A percentile compares a stretch with the other conserved stretches of the same genome.
phyloP scores from a whole-genome alignment of 208 protist genomes.

The Crithidia bombi region DNA sequence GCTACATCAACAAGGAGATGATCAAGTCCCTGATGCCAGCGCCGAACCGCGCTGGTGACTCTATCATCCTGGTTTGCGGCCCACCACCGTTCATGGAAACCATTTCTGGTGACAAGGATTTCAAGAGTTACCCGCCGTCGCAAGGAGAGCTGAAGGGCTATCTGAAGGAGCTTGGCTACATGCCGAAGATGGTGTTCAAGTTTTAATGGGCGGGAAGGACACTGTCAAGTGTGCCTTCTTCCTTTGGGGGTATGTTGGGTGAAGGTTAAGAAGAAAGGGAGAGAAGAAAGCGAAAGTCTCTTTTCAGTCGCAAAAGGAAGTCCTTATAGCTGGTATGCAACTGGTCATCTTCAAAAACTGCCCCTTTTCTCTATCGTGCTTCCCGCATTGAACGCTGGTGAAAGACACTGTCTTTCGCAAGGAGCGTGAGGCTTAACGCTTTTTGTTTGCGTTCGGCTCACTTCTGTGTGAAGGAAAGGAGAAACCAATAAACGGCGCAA shows the following conservation, averaged over 20 bases:
- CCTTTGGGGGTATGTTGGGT: neutral
- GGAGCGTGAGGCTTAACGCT: too few relatives aligned
- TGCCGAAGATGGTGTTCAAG: slow-evolving; percentile 91
- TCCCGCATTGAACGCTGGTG: too few relatives aligned
- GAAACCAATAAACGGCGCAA: too few relatives aligned
- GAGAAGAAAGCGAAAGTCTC: too few relatives aligned
- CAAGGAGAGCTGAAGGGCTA: slow-evolving; percentile 88
- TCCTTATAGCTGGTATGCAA: too few relatives aligned
- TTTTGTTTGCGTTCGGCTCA: too few relatives aligned
- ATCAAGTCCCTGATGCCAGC: slow-evolving; percentile 87
- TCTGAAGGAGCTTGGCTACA: slow-evolving; percentile 90
- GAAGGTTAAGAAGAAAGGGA: too few relatives aligned
- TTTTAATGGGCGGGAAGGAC: slow-evolving; percentile 72
- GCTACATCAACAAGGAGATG: slow-evolving; percentile 90
- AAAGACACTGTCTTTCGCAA: too few relatives aligned
- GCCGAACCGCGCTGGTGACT: slow-evolving; percentile 80
- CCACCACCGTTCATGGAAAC: slow-evolving; percentile 88
- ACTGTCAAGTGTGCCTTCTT: neutral
- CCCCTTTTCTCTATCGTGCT: too few relatives aligned
- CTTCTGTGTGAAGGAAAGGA: too few relatives aligned
- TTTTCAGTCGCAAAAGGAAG: too few relatives aligned
- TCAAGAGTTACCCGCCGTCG: slow-evolving; percentile 62
- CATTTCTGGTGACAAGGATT: slow-evolving; percentile 91
- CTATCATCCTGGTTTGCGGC: slow-evolving; percentile 87
- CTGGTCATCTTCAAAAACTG: too few relatives aligned